Conservation (phyloP, 805 yeast species). For the Phaffomyces thermotolerans region DNA sequence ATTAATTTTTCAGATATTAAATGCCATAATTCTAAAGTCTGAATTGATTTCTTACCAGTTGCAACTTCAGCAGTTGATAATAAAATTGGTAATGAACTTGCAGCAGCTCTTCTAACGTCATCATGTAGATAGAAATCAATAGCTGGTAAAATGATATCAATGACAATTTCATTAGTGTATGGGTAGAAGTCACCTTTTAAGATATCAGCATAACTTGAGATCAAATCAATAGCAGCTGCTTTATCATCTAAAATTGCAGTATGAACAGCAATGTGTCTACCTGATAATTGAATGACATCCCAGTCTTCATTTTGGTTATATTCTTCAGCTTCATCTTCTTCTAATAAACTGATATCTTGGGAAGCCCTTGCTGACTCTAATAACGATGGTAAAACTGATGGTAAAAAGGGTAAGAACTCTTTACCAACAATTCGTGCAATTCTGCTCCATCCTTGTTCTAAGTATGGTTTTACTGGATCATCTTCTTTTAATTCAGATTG, state of each 20-base stretch:
- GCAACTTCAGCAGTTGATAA: conserved; percentile 52
- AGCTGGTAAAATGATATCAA: conserved; percentile 79
- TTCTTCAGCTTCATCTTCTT: conserved; percentile 82
- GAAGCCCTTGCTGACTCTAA: conserved; percentile 79
- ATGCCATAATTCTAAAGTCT: conserved; percentile 65
- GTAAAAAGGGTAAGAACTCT: conserved; percentile 78
- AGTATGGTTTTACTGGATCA: conserved; percentile 79
- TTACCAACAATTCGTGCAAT: conserved; percentile 79
- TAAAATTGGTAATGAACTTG: conserved; percentile 73
- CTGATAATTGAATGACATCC: conserved; percentile 88
- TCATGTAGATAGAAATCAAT: conserved; percentile 88
- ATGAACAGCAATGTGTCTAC: conserved; percentile 90
- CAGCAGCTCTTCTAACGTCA: conserved; percentile 90
- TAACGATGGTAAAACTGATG: conserved; percentile 84
- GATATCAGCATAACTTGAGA: conserved; percentile 78
- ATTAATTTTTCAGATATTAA: conserved; percentile 61
- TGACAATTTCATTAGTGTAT: conserved; percentile 70
- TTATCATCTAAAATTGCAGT: conserved; percentile 93
- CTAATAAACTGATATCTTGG: conserved; percentile 83
- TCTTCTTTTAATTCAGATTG: conserved; percentile 50
- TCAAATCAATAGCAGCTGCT: conserved; percentile 82
- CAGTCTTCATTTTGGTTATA: conserved; percentile 82
- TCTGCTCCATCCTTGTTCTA: conserved; percentile 96
- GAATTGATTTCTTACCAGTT: conserved; percentile 44
- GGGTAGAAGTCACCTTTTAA: conserved; percentile 77